Evolutionary conservation across 2,329 filamentous ascomycete genomes (phyloP).

Genomic region (Colletotrichum sp.): DNA sequence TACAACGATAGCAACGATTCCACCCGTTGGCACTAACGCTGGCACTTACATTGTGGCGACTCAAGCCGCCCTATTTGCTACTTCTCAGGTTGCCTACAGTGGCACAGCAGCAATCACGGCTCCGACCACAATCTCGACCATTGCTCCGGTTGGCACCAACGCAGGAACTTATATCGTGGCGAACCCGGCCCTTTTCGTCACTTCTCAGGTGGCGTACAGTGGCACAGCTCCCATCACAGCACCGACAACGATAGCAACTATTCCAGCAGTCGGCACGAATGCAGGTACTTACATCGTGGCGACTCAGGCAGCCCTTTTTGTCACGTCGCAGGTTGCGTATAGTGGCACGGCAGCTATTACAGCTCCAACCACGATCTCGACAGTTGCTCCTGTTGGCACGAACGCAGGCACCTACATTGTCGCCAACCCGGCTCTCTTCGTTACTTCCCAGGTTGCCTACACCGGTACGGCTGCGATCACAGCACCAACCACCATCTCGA

Average conservation of each 20-base stretch:
- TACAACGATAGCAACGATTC: constrained; percentile 3
- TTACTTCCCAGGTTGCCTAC: background rate
- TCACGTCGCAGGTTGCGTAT: background rate
- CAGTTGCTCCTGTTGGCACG: background rate
- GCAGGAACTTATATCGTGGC: constrained; percentile 13
- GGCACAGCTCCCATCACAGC: background rate
- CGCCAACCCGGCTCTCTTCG: background rate
- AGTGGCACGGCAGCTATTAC: background rate
- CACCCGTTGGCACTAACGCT: background rate
- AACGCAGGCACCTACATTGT: constrained; percentile 14
- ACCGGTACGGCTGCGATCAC: constrained; percentile 9
- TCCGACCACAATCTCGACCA: background rate
- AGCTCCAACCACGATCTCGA: background rate
- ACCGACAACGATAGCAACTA: background rate
- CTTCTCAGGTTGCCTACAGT: background rate
- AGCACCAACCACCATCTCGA: background rate
- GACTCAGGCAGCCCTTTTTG: background rate
- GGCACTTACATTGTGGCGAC: constrained; percentile 16
- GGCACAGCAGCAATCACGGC: background rate
- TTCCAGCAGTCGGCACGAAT: background rate
- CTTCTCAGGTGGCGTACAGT: background rate
- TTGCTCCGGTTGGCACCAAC: background rate
- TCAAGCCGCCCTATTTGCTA: background rate
- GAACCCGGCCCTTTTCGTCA: background rate
- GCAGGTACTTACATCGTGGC: constrained; percentile 12